phyloP scores from a whole-genome alignment of 2,329 filamentous ascomycete genomes.

The Ceratocystis destructans region DNA sequence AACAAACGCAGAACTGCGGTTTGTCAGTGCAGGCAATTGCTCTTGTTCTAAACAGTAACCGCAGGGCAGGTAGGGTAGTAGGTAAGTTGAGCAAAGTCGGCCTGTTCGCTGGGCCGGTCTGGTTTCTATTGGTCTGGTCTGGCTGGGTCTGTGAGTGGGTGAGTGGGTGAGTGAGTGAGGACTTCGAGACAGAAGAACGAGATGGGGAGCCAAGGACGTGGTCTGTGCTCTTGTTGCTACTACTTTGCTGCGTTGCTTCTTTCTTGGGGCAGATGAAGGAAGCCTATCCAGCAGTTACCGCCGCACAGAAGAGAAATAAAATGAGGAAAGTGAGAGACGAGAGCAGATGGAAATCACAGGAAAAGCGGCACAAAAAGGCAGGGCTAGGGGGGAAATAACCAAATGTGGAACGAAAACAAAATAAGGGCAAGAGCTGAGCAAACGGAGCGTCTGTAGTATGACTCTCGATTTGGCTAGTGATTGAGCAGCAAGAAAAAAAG shows the following conservation, averaged over 20 bases:
- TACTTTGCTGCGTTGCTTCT: not conserved
- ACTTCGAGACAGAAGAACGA: not conserved
- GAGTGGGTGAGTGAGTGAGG: not conserved
- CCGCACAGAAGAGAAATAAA: not conserved
- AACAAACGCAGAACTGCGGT: not conserved
- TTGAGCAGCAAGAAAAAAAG: not conserved
- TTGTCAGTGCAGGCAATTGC: not conserved
- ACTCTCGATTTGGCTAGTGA: not conserved
- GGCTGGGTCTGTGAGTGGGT: conserved; percentile 2
- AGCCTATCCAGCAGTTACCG: not conserved
- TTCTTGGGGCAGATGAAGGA: not conserved
- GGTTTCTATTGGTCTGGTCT: not conserved
- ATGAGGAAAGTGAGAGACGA: not conserved
- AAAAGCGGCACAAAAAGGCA: not conserved
- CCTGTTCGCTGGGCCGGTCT: not conserved
- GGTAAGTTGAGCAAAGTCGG: not conserved
- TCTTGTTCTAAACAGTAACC: not conserved
- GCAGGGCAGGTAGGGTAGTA: not conserved
- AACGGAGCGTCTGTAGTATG: conserved; percentile 3
- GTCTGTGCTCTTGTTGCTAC: conserved; percentile 1
- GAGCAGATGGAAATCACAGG: conserved; percentile 15
- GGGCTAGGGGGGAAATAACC: not conserved
- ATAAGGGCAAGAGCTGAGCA: not conserved
- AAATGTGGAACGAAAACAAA: not conserved
- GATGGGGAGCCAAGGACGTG: not conserved